A percentile compares a stretch with the other conserved stretches of the same genome.
These are phyloP conservation scores for Wickerhamiella galacta DNA, from an alignment of 805 yeast species.

Conservation along the genomic window DNA sequence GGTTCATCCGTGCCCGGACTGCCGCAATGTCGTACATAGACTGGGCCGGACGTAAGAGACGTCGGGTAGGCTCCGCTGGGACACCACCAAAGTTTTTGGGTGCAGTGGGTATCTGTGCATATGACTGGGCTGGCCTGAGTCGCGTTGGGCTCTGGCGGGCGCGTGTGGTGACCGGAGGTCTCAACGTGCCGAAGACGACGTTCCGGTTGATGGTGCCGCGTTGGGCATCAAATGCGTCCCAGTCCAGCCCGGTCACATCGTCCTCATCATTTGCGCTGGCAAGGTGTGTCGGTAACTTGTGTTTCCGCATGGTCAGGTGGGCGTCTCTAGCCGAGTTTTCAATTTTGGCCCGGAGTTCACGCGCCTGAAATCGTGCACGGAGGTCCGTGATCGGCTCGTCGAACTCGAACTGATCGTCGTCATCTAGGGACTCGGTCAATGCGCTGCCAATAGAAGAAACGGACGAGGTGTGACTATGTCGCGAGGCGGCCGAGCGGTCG, in stretches of 20 bases:
- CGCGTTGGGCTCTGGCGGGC: neutral
- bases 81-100: slow-evolving; percentile 10
- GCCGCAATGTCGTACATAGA: slow-evolving; percentile 5
- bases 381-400: slow-evolving; percentile 7
- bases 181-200: slow-evolving; percentile 10
- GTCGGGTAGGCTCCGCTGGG: slow-evolving; percentile 1
- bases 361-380: slow-evolving; percentile 6
- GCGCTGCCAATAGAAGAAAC: slow-evolving; percentile 8
- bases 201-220: slow-evolving; percentile 13
- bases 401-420: slow-evolving; percentile 11
- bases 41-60: slow-evolving; percentile 4
- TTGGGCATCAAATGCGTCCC: slow-evolving; percentile 11
- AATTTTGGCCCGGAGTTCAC: slow-evolving; percentile 8
- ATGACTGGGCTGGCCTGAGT: slow-evolving; percentile 2
- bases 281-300: neutral
- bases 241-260: slow-evolving; percentile 8
- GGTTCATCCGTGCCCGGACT: too few relatives aligned
- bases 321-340: slow-evolving; percentile 1
- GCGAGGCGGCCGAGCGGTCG: slow-evolving; percentile 10
- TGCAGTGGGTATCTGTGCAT: slow-evolving; percentile 8
- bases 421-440: slow-evolving; percentile 10
- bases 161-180: slow-evolving; percentile 1
- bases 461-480: slow-evolving; percentile 10
- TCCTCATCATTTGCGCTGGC: neutral
- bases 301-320: neutral